A percentile compares a stretch with the other conserved stretches of the same genome.
These are phyloP conservation scores for Syzygium syzygioides DNA, from an alignment of 441 rosid species.

Conservation along the genomic window DNA sequence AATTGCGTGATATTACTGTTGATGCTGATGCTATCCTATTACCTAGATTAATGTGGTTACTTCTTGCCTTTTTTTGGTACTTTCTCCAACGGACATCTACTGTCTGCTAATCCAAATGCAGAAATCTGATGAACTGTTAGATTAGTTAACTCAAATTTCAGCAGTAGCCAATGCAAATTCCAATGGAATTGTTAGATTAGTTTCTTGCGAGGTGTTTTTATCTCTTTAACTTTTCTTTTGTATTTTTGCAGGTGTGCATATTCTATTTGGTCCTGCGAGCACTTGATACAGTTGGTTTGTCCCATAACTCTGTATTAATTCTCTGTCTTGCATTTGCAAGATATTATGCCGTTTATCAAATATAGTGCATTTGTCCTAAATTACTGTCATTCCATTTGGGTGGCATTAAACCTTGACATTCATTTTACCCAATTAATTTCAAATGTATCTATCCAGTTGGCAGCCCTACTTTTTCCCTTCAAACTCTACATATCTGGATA, in stretches of 20 bases:
- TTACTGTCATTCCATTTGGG: background rate
- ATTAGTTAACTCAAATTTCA: background rate
- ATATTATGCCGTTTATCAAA: background rate
- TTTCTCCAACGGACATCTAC: background rate
- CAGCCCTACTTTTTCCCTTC: background rate
- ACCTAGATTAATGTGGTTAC: background rate
- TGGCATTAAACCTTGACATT: background rate
- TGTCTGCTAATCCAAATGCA: background rate
- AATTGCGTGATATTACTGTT: background rate
- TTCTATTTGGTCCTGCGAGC: conserved; percentile 98
- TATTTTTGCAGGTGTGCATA: conserved; percentile 69
- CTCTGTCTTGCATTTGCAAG: background rate
- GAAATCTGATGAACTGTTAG: background rate
- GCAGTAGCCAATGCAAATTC: background rate
- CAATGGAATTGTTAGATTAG: background rate
- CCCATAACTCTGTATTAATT: background rate
- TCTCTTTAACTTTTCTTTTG: background rate
- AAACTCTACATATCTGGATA: background rate
- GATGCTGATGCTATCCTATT: background rate
- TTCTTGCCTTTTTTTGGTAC: background rate
- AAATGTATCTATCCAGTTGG: background rate
- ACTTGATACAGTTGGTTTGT: conserved; percentile 95
- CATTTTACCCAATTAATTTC: background rate
- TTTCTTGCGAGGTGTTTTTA: background rate
- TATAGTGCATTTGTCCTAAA: background rate